A percentile compares a stretch with the other conserved stretches of the same genome.
Conservation (phyloP, 2,329 filamentous ascomycete genomes). For the Endoconidiophora polonica region DNA sequence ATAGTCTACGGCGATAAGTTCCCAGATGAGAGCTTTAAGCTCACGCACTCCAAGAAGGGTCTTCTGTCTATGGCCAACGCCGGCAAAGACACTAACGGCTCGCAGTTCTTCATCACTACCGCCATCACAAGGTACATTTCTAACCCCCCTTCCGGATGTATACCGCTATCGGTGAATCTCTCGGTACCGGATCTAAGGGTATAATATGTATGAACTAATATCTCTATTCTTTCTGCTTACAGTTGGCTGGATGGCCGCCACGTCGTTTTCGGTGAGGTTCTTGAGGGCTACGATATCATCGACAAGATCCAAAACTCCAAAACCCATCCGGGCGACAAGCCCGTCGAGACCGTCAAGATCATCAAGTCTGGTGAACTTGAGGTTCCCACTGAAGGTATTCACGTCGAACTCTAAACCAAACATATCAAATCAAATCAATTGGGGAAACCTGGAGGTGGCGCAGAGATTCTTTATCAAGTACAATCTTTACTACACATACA, state of each 20-base stretch:
- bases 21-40: conserved; percentile 85
- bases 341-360: conserved; percentile 54
- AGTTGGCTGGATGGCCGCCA: conserved; percentile 72
- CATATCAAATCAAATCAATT: neutral
- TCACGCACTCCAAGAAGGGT: conserved; percentile 77
- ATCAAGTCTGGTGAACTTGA: conserved; percentile 69
- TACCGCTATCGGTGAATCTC: neutral
- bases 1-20: conserved; percentile 73
- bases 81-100: conserved; percentile 73
- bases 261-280: conserved; percentile 77
- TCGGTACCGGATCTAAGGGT: neutral
- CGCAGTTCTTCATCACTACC: conserved; percentile 84
- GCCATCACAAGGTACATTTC: conserved; percentile 50
- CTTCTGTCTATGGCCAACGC: conserved; percentile 75
- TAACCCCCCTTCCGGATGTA: neutral
- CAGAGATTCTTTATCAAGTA: neutral
- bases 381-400: conserved; percentile 82
- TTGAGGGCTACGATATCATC: conserved; percentile 70
- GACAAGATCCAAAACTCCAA: conserved; percentile 59
- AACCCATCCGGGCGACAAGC: conserved; percentile 52
- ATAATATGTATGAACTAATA: neutral
- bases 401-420: conserved; percentile 59
- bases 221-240: conserved; percentile 11
- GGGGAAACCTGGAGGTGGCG: neutral
- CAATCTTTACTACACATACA: neutral